Evolutionary conservation across 345 rosid genomes (phyloP).

Genomic region (Melaleuca alternifolia): DNA sequence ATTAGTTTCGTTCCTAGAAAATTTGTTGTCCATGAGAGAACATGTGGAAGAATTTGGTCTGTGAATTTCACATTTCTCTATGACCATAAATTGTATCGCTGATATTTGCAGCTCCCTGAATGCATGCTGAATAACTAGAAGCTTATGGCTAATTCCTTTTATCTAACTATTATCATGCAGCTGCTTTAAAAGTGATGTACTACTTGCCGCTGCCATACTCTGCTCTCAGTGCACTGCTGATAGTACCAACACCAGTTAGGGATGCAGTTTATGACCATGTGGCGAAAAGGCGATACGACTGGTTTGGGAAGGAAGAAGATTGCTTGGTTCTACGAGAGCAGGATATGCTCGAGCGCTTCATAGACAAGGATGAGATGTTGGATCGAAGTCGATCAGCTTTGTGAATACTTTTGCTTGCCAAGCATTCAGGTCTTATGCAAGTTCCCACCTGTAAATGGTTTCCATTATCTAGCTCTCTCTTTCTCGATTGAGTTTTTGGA

Average conservation of each 20-base stretch:
- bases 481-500: background rate
- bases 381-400: constrained; percentile 6
- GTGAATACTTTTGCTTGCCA: background rate
- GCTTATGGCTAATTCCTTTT: background rate
- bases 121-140: background rate
- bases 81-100: background rate
- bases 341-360: constrained; percentile 67
- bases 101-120: background rate
- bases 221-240: constrained; percentile 39
- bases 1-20: background rate
- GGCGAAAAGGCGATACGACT: constrained; percentile 58
- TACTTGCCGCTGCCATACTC: constrained; percentile 77
- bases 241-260: constrained; percentile 60
- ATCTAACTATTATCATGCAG: constrained; percentile 22
- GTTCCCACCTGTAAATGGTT: background rate
- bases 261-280: constrained; percentile 71
- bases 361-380: constrained; percentile 66
- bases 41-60: background rate
- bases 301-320: constrained; percentile 68
- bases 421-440: background rate
- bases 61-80: background rate
- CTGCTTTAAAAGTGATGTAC: constrained; percentile 68
- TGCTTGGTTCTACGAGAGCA: constrained; percentile 64
- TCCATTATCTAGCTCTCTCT: background rate
- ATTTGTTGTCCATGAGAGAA: background rate